Base-by-base conservation (phyloP, 177 flowering plant genomes). In the Vitis hybrid region DNA sequence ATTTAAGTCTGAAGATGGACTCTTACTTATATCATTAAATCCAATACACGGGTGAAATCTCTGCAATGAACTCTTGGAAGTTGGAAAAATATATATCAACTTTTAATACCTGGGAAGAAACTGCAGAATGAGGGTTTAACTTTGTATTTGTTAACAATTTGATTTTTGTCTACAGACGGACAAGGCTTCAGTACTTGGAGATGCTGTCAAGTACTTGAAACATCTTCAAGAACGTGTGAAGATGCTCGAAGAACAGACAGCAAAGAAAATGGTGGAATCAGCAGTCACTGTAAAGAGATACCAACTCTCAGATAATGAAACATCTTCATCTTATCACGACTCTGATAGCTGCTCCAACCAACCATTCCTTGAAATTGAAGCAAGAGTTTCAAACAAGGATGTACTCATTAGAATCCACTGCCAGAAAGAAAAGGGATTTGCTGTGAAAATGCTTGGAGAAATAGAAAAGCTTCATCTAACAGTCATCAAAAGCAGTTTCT, bases 391-490 rank as follows among this genome's bases (percentile, higher is more conserved):
- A 1, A 78, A 70, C n/a, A 75, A 75, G 57, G 71, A 80, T 51
- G 80, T 84, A 13, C 80, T 84, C 19, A 67, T 84, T 1, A 67
- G 80, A 52, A 70, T 84, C 52, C 82, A 79, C 62, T 81, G 86
- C 61, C 79, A 79, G 75, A 85, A 79, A 50, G 74, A 51, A 13
- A 70, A 74, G 57, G 82, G 83, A 11, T 21, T 68, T 12, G 2
- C 77, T 2, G 56, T 49, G 3, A 67, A 74, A 32, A 57, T 82
- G 40, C 52, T 82, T 0, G 64, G 49, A 55, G 73, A 77, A 57
- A 65, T 81, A 10, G 84, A 81, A 56, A 81, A 68, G 56, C 80
- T 77, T 58, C 60, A 79, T 40, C 77, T 83, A 5, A 60, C 56
- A 14, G 71, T 83, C 10, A 17, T 71, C 15, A 79, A 56, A 17